Evolutionary conservation across 2,329 filamentous ascomycete genomes (phyloP), one percentile per base, ranked within the genome.

Genomic region (Aspergillus spinulosporus): DNA sequence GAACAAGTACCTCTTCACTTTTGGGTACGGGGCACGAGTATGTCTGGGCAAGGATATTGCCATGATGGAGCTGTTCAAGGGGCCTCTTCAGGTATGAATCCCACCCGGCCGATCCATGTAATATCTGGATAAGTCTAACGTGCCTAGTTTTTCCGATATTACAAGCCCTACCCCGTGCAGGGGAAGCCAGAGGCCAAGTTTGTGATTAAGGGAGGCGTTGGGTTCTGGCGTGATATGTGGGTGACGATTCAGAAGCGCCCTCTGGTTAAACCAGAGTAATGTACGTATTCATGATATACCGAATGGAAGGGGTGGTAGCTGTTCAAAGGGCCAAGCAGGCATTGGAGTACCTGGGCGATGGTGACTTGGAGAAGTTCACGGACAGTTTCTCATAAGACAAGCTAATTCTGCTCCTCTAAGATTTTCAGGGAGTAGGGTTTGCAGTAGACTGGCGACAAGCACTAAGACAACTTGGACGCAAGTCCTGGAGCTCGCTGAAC

Each of bases 21-120:
- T 82, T 56, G 80, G 80, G 0, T 80, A 80, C 66, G 81, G 81
- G 0, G 64, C 77, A 0, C 68, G 78, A 8, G 69, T 76, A 12
- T 82, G 80, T 54, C 62, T 82, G 43, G 80, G 81, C 0, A 76
- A 74, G 57, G 74, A 80, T 43, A 78, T 83, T 56, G 80, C 79
- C 1, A 72, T 78, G 63, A 80, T 82, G 78, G 80, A 83, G 68
- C 61, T 82, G 50, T 81, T 74, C 64, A 82, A 83, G 70, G 68
- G 65, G 5, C 69, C 69, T 6, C 53, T 72, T 40, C 68, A 69
- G 67, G 69, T 70, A 58, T 57, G 59, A 49, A 31, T 6, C 2
- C 15, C 51, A 29, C 5, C 5, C 21, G 21, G 21, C 21, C 21
- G 21, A 21, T 21, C 21, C 21, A 21, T 21, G 21, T n/a, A 9